Base-by-base conservation (phyloP, 257 asterid species). In the Craterostigma plantagineum region DNA sequence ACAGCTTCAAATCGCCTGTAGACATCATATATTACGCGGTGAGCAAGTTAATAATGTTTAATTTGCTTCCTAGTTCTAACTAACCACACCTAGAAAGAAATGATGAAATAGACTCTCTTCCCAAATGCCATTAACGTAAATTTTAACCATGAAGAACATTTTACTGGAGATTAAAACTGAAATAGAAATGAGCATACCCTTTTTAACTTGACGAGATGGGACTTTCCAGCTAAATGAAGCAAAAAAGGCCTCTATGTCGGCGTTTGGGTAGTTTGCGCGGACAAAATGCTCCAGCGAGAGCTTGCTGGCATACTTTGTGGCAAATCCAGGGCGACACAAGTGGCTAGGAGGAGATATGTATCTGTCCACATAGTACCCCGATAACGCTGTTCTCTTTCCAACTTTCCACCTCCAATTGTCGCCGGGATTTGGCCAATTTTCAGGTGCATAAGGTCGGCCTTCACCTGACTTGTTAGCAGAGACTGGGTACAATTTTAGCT, bases 401-500 rank as follows among this genome's bases (percentile, higher is more conserved):
- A 60, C 80, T 69, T 60, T 87, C 97, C 97, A 87, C 11, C 56
- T 43, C 97, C 97, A 87, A n/a, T 40, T 75, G 59, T 87, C 97
- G 11, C 97, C 97, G 4, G 78, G 90, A 45, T 68, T 66, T 13
- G 97, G 97, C 70, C 75, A 87, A 72, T 81, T 59, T 49, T 46
- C 61, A 15, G 95, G 97, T 34, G 95, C 93, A 61, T 87, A 79
- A 13, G 97, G 97, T 53, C 67, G 70, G 55, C 97, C 97, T 65
- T 63, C 71, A 34, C 97, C 95, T 4, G 68, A 63, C 23, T 48
- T 72, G 50, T 62, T 49, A 46, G 14, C 52, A 40, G 71, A 51
- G 34, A 81, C 95, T 9, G 90, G 80, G 56, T 62, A 73, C 41
- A 81, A 70, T 40, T 44, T 41, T 4, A 77, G 50, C 37, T 65